Percentiles rank a stretch among this genome's conserved stretches.
These are phyloP conservation scores for Verticillium nonalfalfae DNA, from an alignment of 2,329 filamentous ascomycete genomes.

Conservation along the genomic window DNA sequence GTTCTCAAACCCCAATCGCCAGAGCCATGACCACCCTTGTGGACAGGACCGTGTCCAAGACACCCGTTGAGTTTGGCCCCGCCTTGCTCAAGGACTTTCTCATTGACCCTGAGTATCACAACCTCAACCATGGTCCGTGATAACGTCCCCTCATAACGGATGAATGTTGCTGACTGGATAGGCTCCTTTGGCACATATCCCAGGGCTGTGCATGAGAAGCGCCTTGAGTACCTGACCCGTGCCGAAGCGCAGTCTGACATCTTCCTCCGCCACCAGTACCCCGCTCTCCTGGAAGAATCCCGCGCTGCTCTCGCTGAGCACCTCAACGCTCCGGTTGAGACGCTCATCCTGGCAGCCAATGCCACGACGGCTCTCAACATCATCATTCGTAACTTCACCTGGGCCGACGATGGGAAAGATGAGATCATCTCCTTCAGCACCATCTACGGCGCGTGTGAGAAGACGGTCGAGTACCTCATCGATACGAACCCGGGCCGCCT, in stretches of 20 bases:
- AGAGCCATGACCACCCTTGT: slow-evolving; percentile 2
- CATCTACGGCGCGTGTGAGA: slow-evolving; percentile 72
- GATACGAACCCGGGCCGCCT: slow-evolving; percentile 52
- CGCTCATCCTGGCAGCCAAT: slow-evolving; percentile 74
- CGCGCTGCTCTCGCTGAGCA: slow-evolving; percentile 59
- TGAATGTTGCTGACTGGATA: slow-evolving; percentile 15
- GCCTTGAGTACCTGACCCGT: slow-evolving; percentile 59
- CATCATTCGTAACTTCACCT: slow-evolving; percentile 69
- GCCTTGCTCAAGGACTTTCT: slow-evolving; percentile 57
- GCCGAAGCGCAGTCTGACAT: slow-evolving; percentile 65
- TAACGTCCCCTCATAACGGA: background rate
- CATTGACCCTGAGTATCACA: slow-evolving; percentile 61
- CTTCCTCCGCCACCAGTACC: slow-evolving; percentile 67
- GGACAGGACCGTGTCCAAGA: background rate
- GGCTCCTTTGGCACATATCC: slow-evolving; percentile 81
- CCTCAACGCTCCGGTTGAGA: slow-evolving; percentile 58
- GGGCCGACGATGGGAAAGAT: slow-evolving; percentile 64
- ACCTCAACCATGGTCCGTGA: slow-evolving; percentile 68
- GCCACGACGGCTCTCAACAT: slow-evolving; percentile 75
- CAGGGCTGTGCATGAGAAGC: slow-evolving; percentile 47
- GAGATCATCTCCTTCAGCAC: slow-evolving; percentile 74
- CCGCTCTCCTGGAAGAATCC: slow-evolving; percentile 54
- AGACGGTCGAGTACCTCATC: slow-evolving; percentile 62
- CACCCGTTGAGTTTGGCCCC: slow-evolving; percentile 21
- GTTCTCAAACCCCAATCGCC: background rate